Conservation (phyloP, 352 stramenopile genomes). For the Halophytophthora batemanensis region DNA sequence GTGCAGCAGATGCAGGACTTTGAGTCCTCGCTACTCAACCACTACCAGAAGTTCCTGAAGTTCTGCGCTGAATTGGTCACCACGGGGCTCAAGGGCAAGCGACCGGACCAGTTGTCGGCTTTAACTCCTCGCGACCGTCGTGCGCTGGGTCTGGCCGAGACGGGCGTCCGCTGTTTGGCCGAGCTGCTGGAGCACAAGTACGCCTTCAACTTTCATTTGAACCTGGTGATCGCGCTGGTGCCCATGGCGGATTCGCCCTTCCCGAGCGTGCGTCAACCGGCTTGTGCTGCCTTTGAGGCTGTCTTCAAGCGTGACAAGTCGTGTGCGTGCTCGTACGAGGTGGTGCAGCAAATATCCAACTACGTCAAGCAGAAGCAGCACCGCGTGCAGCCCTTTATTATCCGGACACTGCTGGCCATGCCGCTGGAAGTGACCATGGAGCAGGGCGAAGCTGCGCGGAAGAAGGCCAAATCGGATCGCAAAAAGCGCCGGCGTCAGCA, state of each 20-base stretch:
- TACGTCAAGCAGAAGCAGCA: constrained; percentile 87
- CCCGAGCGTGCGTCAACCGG: constrained; percentile 40
- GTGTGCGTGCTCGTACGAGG: constrained; percentile 56
- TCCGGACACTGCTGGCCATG: constrained; percentile 74
- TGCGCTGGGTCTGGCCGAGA: constrained; percentile 64
- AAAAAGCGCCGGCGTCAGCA: constrained; percentile 82
- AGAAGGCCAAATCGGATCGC: constrained; percentile 77
- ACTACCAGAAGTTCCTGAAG: constrained; percentile 86
- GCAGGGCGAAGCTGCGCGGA: constrained; percentile 71
- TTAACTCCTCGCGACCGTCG: constrained; percentile 34
- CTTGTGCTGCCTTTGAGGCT: constrained; percentile 62
- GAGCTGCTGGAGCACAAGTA: constrained; percentile 84
- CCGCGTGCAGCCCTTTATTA: constrained; percentile 70
- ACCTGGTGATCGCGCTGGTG: constrained; percentile 79
- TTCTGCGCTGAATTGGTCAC: constrained; percentile 63
- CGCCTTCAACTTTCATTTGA: constrained; percentile 85
- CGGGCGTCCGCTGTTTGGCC: constrained; percentile 63
- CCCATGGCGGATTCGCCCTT: constrained; percentile 75
- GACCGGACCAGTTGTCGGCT: constrained; percentile 34
- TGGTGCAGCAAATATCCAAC: constrained; percentile 80
- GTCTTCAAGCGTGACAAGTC: constrained; percentile 81
- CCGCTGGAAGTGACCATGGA: constrained; percentile 87
- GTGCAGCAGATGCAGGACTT: constrained; percentile 87
- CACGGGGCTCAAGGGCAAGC: constrained; percentile 53
- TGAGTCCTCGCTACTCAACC: constrained; percentile 66